Evolutionary conservation across 2,329 filamentous ascomycete genomes (phyloP).

Genomic region (Verticillium tricorpus): DNA sequence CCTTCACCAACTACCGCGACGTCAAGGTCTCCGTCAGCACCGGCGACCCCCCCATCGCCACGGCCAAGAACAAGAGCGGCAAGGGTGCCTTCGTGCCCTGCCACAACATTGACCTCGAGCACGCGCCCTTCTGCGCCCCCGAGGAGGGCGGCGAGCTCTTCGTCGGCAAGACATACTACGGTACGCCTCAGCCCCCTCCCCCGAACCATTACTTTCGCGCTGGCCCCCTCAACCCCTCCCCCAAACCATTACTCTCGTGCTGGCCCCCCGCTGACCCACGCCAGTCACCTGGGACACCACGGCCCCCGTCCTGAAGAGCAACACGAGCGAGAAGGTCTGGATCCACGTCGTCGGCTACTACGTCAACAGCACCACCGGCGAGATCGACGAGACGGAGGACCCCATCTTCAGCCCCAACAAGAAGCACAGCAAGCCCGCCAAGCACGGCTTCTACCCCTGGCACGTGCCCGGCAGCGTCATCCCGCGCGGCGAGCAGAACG

Average conservation of each 20-base stretch:
- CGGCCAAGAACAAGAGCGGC: slow-evolving; percentile 33
- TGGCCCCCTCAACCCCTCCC: too few species aligned
- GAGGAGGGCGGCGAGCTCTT: slow-evolving; percentile 36
- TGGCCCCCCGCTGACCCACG: slow-evolving; percentile 1
- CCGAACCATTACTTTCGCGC: not conserved
- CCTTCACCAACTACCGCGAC: slow-evolving; percentile 27
- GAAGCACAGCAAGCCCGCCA: slow-evolving; percentile 8
- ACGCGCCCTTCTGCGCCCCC: slow-evolving; percentile 50
- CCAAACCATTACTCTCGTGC: not conserved
- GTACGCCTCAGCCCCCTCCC: slow-evolving; percentile 26
- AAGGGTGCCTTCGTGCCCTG: slow-evolving; percentile 47
- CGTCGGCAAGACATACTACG: slow-evolving; percentile 44
- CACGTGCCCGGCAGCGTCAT: slow-evolving; percentile 20
- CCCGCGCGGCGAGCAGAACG: slow-evolving; percentile 18
- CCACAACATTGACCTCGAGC: slow-evolving; percentile 39
- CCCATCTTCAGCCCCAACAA: slow-evolving; percentile 9
- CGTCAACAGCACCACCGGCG: slow-evolving; percentile 31
- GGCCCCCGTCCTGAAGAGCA: slow-evolving; percentile 38
- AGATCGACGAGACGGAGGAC: slow-evolving; percentile 6
- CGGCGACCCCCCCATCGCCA: slow-evolving; percentile 39
- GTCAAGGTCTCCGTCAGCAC: slow-evolving; percentile 34
- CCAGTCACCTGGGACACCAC: slow-evolving; percentile 54
- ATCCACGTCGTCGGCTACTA: slow-evolving; percentile 27
- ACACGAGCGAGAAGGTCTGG: slow-evolving; percentile 27
- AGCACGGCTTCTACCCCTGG: slow-evolving; percentile 26